Evolutionary conservation across 305 asterid species (phyloP).

Genomic region (Ilex paraguariensis): DNA sequence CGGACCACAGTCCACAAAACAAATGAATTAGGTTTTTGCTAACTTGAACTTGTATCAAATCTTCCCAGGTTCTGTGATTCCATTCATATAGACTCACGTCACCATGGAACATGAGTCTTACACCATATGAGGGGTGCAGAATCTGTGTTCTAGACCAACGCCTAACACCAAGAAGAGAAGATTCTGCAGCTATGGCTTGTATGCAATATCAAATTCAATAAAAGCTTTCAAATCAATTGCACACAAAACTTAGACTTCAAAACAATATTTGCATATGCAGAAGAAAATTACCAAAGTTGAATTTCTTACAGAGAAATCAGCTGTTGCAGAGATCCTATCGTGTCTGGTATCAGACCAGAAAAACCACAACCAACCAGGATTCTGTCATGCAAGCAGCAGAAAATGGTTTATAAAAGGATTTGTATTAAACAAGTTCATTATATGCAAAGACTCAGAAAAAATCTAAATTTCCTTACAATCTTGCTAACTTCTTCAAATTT

Average conservation of each 20-base stretch:
- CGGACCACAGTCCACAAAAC: too few species aligned
- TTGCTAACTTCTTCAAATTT: constrained; percentile 33
- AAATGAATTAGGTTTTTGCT: too few species aligned
- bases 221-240: too few species aligned
- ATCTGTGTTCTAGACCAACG: not conserved
- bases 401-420: not conserved
- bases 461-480: constrained; percentile 34
- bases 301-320: constrained; percentile 62
- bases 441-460: not conserved
- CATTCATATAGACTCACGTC: too few species aligned
- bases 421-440: not conserved
- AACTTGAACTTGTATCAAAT: too few species aligned
- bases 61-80: too few species aligned
- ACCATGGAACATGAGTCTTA: too few species aligned
- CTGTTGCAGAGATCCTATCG: constrained; percentile 56
- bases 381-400: constrained; percentile 35
- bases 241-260: too few species aligned
- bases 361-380: constrained; percentile 72
- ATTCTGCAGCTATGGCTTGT: too few species aligned
- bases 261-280: not conserved
- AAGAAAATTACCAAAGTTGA: not conserved
- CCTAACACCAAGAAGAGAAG: not conserved
- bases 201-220: not conserved
- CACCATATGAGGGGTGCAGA: too few species aligned
- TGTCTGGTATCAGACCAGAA: constrained; percentile 56